These are phyloP conservation scores for Mycotypha africana DNA, from an alignment of 371 early-diverging fungal species.

Conservation along the genomic window DNA sequence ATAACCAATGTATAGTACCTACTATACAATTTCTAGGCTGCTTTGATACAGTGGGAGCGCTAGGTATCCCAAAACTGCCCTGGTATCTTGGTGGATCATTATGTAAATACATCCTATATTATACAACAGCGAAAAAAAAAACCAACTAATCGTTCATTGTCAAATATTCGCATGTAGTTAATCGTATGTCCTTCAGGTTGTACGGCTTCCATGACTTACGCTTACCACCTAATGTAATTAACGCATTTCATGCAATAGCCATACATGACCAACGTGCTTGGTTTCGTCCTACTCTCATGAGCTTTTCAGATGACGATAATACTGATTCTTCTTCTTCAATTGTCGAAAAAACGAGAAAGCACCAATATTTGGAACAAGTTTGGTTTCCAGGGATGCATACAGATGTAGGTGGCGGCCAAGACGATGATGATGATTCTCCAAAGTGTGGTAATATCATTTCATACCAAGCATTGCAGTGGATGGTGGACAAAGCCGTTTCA, in stretches of 20 bases:
- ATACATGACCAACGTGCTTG: constrained; percentile 40
- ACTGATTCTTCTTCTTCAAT: not conserved
- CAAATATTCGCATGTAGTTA: too few species aligned
- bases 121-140: too few species aligned
- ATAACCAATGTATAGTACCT: constrained; percentile 17
- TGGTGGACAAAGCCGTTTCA: constrained; percentile 24
- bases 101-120: too few species aligned
- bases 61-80: constrained; percentile 34
- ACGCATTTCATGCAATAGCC: constrained; percentile 33
- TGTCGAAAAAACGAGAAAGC: not conserved
- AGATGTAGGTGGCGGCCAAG: constrained; percentile 26
- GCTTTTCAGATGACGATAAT: constrained; percentile 5
- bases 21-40: constrained; percentile 29
- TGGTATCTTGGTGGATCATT: constrained; percentile 33
- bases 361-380: constrained; percentile 25
- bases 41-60: constrained; percentile 35
- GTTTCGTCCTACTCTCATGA: constrained; percentile 30
- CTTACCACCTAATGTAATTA: constrained; percentile 20
- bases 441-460: constrained; percentile 14
- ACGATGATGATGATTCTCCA: too few species aligned
- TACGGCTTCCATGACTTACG: constrained; percentile 31
- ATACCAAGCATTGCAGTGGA: constrained; percentile 30
- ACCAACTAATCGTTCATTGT: too few species aligned
- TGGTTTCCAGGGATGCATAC: constrained; percentile 41
- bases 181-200: too few species aligned